A percentile compares a stretch with the other conserved stretches of the same genome.
Conservation (phyloP, 192 early-diverging fungal genomes). For the Linnemannia exigua region DNA sequence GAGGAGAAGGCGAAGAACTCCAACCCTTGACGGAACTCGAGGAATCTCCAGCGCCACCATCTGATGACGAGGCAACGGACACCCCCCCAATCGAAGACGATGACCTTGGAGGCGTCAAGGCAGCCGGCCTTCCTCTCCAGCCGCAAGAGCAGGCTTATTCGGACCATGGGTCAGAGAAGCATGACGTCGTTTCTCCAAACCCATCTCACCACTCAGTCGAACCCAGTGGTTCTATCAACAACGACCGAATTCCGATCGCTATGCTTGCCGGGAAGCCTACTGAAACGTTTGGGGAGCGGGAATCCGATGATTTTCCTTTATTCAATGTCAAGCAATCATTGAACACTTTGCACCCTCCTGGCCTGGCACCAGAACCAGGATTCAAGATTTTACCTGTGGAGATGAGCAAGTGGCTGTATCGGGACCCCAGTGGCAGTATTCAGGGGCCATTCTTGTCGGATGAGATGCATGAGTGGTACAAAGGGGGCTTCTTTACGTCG, state of each 20-base stretch:
- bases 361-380: neutral
- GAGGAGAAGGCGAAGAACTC: conserved; percentile 60
- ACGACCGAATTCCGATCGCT: neutral
- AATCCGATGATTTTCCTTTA: conserved; percentile 27
- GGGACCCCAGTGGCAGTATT: conserved; percentile 85
- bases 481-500: conserved; percentile 85
- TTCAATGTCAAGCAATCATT: conserved; percentile 15
- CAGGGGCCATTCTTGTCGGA: conserved; percentile 90
- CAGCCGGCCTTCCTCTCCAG: neutral
- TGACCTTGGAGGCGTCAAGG: neutral
- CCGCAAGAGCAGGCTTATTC: conserved; percentile 14
- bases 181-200: conserved; percentile 8
- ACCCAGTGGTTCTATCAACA: neutral
- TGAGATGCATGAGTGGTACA: conserved; percentile 98
- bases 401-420: conserved; percentile 81
- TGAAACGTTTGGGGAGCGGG: conserved; percentile 13
- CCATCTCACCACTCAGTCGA: neutral
- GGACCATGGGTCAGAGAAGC: conserved; percentile 26
- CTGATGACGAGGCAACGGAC: neutral
- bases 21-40: conserved; percentile 46
- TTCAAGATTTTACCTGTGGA: conserved; percentile 37
- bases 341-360: neutral
- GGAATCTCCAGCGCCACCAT: conserved; percentile 11
- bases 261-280: conserved; percentile 6
- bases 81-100: neutral